Percentiles rank a stretch among this genome's conserved stretches.
Evolutionary conservation across 2,329 filamentous ascomycete genomes (phyloP).

Genomic region (Dissoconium aciculare): DNA sequence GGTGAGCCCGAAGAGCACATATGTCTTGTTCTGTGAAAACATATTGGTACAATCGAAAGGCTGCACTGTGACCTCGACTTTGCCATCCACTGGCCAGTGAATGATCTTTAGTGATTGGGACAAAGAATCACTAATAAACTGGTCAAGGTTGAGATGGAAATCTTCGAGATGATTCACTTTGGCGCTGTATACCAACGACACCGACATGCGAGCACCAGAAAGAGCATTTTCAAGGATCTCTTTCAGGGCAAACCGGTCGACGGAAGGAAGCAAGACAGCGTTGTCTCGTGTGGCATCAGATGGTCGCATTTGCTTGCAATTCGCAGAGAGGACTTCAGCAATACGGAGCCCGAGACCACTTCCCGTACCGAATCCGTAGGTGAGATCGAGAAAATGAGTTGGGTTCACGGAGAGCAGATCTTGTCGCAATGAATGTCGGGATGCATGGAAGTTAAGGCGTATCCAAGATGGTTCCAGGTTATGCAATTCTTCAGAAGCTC

Average conservation of each 20-base stretch:
- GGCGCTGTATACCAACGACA: no score
- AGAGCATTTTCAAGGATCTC: no score
- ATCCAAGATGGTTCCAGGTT: no score
- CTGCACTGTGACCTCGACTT: background rate
- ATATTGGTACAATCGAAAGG: conserved; percentile 4
- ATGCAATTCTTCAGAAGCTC: no score
- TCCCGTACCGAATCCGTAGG: background rate
- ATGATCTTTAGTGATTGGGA: no score
- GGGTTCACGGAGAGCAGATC: background rate
- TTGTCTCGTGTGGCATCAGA: background rate
- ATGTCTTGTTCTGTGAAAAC: conserved; percentile 20
- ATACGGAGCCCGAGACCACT: background rate
- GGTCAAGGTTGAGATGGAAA: no score
- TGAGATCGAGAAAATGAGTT: conserved; percentile 1
- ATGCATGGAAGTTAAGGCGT: background rate
- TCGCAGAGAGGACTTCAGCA: background rate
- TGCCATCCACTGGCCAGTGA: conserved; percentile 2
- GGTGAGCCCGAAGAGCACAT: conserved; percentile 20
- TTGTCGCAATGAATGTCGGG: background rate
- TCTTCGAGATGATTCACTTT: no score
- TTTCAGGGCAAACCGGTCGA: no score
- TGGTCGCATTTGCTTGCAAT: conserved; percentile 1
- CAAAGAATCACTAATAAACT: no score
- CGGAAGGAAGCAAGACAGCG: no score
- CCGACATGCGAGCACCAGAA: no score